Conservation (phyloP, 345 rosid species). For the Aquilaria sinensis region DNA sequence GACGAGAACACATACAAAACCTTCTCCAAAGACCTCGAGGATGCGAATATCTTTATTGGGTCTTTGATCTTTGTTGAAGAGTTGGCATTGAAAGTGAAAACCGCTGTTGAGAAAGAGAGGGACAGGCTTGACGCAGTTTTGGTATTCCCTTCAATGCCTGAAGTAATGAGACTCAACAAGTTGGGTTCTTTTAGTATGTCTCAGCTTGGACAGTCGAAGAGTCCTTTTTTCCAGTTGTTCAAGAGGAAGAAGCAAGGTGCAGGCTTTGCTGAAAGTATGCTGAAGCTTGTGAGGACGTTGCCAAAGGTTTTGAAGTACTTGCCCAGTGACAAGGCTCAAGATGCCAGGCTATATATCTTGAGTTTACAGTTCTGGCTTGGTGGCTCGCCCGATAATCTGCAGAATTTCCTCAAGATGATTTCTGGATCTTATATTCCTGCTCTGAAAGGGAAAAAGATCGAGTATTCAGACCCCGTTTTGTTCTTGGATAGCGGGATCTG, state of each 20-base stretch:
- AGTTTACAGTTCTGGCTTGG: conserved; percentile 99
- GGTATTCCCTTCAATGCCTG: conserved; percentile 99
- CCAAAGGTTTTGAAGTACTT: conserved; percentile 97
- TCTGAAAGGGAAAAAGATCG: conserved; percentile 62
- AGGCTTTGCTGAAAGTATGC: conserved; percentile 94
- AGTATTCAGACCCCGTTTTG: conserved; percentile 86
- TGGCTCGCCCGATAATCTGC: conserved; percentile 91
- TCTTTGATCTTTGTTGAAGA: conserved; percentile 95
- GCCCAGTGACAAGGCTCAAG: conserved; percentile 97
- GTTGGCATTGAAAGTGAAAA: conserved; percentile 80
- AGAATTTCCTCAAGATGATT: conserved; percentile 92
- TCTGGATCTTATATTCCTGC: conserved; percentile 90
- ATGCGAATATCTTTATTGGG: conserved; percentile 89
- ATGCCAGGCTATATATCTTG: conserved; percentile 93
- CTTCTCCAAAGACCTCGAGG: conserved; percentile 83
- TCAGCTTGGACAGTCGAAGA: conserved; percentile 90
- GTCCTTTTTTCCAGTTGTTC: conserved; percentile 88
- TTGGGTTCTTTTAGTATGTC: conserved; percentile 97
- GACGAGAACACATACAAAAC: conserved; percentile 59
- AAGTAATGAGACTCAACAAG: conserved; percentile 96
- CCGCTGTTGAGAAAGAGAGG: conserved; percentile 90
- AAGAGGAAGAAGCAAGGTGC: conserved; percentile 93
- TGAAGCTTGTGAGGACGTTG: conserved; percentile 88
- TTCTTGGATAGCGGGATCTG: conserved; percentile 88
- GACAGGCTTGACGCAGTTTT: conserved; percentile 94